phyloP scores from a whole-genome alignment of 1,284 basidiomycete genomes.

The Microbotryomycetes sp. region DNA sequence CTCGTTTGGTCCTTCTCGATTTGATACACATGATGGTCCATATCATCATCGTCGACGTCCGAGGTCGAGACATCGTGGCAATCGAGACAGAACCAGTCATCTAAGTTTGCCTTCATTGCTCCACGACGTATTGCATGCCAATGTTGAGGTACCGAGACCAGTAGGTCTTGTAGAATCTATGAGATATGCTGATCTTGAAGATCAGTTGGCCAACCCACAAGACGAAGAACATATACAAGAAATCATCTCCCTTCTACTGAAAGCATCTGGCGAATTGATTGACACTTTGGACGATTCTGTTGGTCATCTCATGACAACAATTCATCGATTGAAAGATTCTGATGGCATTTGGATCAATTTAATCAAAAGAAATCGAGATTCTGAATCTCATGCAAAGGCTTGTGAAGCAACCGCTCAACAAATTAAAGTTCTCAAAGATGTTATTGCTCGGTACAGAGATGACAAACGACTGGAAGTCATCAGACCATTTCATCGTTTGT shows the following conservation, averaged over 20 bases:
- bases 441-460: slow-evolving; percentile 51
- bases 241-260: slow-evolving; percentile 52
- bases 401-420: slow-evolving; percentile 46
- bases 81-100: slow-evolving; percentile 17
- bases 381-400: not conserved
- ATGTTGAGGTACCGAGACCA: slow-evolving; percentile 39
- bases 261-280: slow-evolving; percentile 57
- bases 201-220: slow-evolving; percentile 40
- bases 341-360: slow-evolving; percentile 7
- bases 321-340: slow-evolving; percentile 37
- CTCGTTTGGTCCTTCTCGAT: not conserved
- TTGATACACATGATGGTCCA: not conserved
- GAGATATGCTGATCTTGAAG: slow-evolving; percentile 68
- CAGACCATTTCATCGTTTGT: slow-evolving; percentile 60
- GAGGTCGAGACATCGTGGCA: not conserved
- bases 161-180: slow-evolving; percentile 78
- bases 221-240: slow-evolving; percentile 51
- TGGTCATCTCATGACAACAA: slow-evolving; percentile 34
- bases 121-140: slow-evolving; percentile 30
- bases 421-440: slow-evolving; percentile 45
- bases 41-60: not conserved
- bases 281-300: slow-evolving; percentile 45
- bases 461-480: slow-evolving; percentile 56
- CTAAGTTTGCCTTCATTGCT: slow-evolving; percentile 18
- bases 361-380: slow-evolving; percentile 2